These are phyloP conservation scores for Rubia peregrina DNA, from an alignment of 305 asterid species.

Conservation along the genomic window DNA sequence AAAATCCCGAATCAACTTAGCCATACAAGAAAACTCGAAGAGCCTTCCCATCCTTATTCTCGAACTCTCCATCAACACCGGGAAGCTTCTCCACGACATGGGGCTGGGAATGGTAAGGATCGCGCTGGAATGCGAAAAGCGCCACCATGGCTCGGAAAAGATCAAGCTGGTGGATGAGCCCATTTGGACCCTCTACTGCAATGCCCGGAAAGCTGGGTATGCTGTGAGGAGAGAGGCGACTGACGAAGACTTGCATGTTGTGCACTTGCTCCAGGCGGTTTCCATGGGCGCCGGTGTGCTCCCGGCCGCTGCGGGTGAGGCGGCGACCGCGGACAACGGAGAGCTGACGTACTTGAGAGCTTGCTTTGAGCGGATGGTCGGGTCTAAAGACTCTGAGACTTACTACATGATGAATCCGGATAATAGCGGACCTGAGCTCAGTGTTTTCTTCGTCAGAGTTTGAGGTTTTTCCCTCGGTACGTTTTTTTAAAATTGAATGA, in stretches of 20 bases:
- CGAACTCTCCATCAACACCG: slow-evolving; percentile 69
- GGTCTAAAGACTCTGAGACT: slow-evolving; percentile 79
- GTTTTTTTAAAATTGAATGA: neutral
- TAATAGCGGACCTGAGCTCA: slow-evolving; percentile 80
- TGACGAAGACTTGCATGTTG: slow-evolving; percentile 60
- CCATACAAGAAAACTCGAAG: slow-evolving; percentile 66
- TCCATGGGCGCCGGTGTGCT: slow-evolving; percentile 89
- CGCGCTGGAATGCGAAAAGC: slow-evolving; percentile 76
- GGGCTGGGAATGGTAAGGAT: slow-evolving; percentile 70
- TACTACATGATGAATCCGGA: slow-evolving; percentile 87
- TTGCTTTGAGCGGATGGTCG: slow-evolving; percentile 61
- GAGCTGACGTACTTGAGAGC: slow-evolving; percentile 81
- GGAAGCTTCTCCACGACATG: slow-evolving; percentile 81
- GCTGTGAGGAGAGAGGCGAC: slow-evolving; percentile 70
- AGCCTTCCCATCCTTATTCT: slow-evolving; percentile 63
- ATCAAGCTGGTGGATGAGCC: slow-evolving; percentile 67
- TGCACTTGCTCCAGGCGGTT: slow-evolving; percentile 57
- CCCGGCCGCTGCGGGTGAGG: slow-evolving; percentile 29
- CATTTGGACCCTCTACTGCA: slow-evolving; percentile 75
- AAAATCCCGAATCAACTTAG: slow-evolving; percentile 56
- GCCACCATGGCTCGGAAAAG: slow-evolving; percentile 37
- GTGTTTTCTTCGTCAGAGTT: slow-evolving; percentile 74
- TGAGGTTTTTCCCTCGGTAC: slow-evolving; percentile 14
- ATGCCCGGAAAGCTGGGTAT: slow-evolving; percentile 70
- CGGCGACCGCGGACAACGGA: slow-evolving; percentile 25